These are phyloP conservation scores for Dictyostelium gargantuum DNA, from an alignment of 208 protist species.

Conservation along the genomic window DNA sequence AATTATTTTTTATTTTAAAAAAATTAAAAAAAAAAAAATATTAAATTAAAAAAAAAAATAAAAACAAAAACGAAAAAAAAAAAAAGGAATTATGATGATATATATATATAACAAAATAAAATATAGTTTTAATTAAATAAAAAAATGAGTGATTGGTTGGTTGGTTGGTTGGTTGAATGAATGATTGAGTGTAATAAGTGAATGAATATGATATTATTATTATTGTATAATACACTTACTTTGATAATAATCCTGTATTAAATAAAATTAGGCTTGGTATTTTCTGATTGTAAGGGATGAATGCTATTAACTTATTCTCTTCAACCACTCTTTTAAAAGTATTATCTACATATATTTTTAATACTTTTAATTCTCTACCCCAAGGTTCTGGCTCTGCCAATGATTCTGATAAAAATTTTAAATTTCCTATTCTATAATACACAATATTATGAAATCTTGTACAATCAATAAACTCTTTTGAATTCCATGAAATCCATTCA, in stretches of 20 bases:
- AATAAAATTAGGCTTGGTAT: constrained; percentile 12
- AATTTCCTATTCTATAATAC: constrained; percentile 40
- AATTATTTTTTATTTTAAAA: no score
- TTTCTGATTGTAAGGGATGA: background rate
- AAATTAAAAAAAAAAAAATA: no score
- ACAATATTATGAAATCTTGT: constrained; percentile 50
- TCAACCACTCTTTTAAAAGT: constrained; percentile 45
- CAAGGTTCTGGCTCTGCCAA: constrained; percentile 18
- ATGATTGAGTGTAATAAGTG: no score
- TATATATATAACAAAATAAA: no score
- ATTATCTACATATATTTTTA: constrained; percentile 57
- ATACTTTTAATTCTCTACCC: constrained; percentile 44
- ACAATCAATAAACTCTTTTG: background rate
- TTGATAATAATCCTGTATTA: constrained; percentile 33
- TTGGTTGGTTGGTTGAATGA: no score
- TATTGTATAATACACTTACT: background rate
- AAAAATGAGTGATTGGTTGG: no score
- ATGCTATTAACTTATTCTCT: constrained; percentile 46
- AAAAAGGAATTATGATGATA: no score
- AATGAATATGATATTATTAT: no score
- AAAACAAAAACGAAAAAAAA: no score
- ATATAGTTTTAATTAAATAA: no score
- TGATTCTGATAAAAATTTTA: constrained; percentile 27
- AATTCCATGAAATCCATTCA: constrained; percentile 11
- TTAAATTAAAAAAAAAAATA: no score